Evolutionary conservation across 75 land plant species (phyloP).

Genomic region (Isoetes taiwanensis): DNA sequence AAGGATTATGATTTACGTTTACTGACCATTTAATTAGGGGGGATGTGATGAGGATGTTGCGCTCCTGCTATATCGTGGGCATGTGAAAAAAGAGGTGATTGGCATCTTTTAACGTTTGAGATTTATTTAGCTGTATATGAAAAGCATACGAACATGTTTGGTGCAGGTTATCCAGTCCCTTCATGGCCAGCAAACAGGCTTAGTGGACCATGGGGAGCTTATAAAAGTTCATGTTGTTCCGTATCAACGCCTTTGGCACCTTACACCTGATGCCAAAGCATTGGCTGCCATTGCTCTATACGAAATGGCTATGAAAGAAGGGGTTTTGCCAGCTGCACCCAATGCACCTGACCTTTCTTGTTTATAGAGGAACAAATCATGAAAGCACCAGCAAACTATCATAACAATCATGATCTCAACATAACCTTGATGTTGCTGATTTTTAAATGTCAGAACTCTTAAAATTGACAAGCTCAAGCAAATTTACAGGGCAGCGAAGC

Average conservation of each 20-base stretch:
- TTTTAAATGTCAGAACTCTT: too few species aligned
- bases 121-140: neutral
- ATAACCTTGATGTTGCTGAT: too few species aligned
- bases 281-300: slow-evolving; percentile 66
- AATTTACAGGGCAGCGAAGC: too few species aligned
- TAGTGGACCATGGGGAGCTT: slow-evolving; percentile 76
- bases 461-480: too few species aligned
- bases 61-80: slow-evolving; percentile 49
- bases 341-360: slow-evolving; percentile 15
- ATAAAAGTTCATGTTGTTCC: slow-evolving; percentile 83
- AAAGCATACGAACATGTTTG: neutral
- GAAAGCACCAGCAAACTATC: too few species aligned
- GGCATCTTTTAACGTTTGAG: neutral
- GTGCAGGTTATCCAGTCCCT: slow-evolving; percentile 38
- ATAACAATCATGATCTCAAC: too few species aligned
- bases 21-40: slow-evolving; percentile 33
- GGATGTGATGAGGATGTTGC: slow-evolving; percentile 88
- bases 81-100: slow-evolving; percentile 34
- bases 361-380: too few species aligned
- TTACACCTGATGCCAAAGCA: slow-evolving; percentile 68
- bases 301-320: slow-evolving; percentile 75
- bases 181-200: slow-evolving; percentile 73
- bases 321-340: slow-evolving; percentile 35
- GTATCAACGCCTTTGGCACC: slow-evolving; percentile 64
- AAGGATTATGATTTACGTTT: neutral